Conservation (phyloP, 2,329 filamentous ascomycete species). For the Endocalyx cinctus region DNA sequence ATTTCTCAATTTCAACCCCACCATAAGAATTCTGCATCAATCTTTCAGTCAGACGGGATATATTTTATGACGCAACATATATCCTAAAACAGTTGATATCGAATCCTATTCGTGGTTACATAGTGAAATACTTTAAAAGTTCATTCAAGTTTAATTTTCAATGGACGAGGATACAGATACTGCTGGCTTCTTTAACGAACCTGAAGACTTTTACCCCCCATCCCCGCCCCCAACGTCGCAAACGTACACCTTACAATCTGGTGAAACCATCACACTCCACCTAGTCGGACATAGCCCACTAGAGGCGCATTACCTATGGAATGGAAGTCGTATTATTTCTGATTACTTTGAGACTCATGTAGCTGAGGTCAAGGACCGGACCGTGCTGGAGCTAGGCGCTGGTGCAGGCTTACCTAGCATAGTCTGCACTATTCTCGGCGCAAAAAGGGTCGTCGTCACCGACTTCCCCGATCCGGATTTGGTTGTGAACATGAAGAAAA, state of each 20-base stretch:
- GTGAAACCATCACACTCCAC: slow-evolving; percentile 62
- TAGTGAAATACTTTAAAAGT: too few species aligned
- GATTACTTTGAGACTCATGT: slow-evolving; percentile 70
- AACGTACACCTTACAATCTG: slow-evolving; percentile 64
- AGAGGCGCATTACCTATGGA: slow-evolving; percentile 90
- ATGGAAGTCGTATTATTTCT: slow-evolving; percentile 74
- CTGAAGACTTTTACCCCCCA: slow-evolving; percentile 73
- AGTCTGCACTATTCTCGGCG: slow-evolving; percentile 69
- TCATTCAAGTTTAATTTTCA: too few species aligned
- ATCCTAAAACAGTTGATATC: too few species aligned
- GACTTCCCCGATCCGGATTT: slow-evolving; percentile 85
- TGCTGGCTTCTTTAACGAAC: slow-evolving; percentile 66
- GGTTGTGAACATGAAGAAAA: slow-evolving; percentile 73
- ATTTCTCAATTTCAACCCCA: too few species aligned
- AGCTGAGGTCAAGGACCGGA: slow-evolving; percentile 58
- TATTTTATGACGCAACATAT: too few species aligned
- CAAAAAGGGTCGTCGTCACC: slow-evolving; percentile 69
- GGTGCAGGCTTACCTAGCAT: slow-evolving; percentile 82
- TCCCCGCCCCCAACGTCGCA: slow-evolving; percentile 71
- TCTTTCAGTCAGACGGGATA: too few species aligned
- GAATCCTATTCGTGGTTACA: too few species aligned
- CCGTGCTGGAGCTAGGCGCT: slow-evolving; percentile 85
- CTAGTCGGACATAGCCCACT: slow-evolving; percentile 84
- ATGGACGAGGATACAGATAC: too few species aligned
- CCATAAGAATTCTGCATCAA: too few species aligned